Conservation (phyloP, 257 asterid species). For the Petunia axillaris region DNA sequence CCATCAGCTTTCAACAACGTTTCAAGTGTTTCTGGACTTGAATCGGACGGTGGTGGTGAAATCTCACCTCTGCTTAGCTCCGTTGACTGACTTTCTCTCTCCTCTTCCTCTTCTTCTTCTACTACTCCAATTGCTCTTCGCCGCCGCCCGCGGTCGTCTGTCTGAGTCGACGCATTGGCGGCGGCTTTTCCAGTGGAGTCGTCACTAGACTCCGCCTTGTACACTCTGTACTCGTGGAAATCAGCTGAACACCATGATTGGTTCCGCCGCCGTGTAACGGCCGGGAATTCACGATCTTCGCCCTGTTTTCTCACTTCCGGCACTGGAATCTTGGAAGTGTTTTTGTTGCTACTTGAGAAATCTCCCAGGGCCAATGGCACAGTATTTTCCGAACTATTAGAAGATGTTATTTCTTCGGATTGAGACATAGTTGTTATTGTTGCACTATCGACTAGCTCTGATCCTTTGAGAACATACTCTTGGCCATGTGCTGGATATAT, state of each 20-base stretch:
- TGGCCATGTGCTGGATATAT: constrained; percentile 77
- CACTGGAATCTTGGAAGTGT: constrained; percentile 22
- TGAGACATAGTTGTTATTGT: constrained; percentile 39
- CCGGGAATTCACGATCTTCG: constrained; percentile 26
- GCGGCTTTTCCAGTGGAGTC: constrained; percentile 48
- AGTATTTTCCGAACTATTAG: neutral
- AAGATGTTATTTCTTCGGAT: constrained; percentile 26
- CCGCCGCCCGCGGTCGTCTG: constrained; percentile 68
- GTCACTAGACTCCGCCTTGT: constrained; percentile 47
- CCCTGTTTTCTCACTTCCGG: constrained; percentile 27
- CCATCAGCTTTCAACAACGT: constrained; percentile 71
- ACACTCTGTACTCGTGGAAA: constrained; percentile 70
- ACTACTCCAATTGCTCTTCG: constrained; percentile 41
- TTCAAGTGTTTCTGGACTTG: constrained; percentile 86
- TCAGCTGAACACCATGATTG: constrained; percentile 88
- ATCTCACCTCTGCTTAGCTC: constrained; percentile 50
- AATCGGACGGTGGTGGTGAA: constrained; percentile 85
- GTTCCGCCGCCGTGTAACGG: constrained; percentile 56
- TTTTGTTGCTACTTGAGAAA: too few relatives aligned
- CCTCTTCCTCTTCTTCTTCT: constrained; percentile 35
- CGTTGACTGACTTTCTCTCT: constrained; percentile 26
- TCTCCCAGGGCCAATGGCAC: too few relatives aligned
- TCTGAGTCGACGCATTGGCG: constrained; percentile 77
- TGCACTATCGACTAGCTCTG: constrained; percentile 52
- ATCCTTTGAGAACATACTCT: constrained; percentile 91